Evolutionary conservation across 306 rosid species (phyloP), one percentile per base, ranked within the genome.

Genomic region (Glycine latifolia): DNA sequence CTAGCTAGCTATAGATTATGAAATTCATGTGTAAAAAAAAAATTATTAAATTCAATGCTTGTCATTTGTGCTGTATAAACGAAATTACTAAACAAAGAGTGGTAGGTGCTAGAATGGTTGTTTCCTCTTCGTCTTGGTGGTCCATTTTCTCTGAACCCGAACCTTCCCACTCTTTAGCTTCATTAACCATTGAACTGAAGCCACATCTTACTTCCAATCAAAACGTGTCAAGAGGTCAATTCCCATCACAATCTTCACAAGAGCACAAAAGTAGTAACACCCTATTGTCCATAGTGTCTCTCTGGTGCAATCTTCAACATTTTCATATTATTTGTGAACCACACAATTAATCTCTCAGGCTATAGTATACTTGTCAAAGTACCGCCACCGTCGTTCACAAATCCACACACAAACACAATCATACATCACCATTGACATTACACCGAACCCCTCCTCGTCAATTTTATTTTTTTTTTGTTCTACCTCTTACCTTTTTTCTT

Each of bases 171-270:
- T 81, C 68, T 62, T 54, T 31, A 33, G 16, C 31, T 76, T 52
- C 50, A 75, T 79, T 20, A 43, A 71, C 80, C 60, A 68, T 54
- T 55, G 50, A 76, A 65, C 14, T 12, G 6, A 49, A 35, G 66
- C 82, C 87, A 80, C 44, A 58, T 50, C 16, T 47, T 26, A 58
- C 14, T 47, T 61, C 53, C 0, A 81, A 77, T 59, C 13, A 15
- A 70, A 80, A 81, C 85, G 85, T 85, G 83, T 46, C 80, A 49
- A 1, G 2, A 71, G n/a, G 35, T 55, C 55, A 7, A 53, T 35
- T 71, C 44, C 9, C 58, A 60, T 44, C 10, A 46, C 63, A 20
- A 20, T 20, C 20, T 20, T 20, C 20, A 20, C 20, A 20, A 20
- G 0, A 67, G 31, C 31, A 26, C 31, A 52, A 68, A 31, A 17